Conservation (phyloP, 2,329 filamentous ascomycete species). For the Zasmidium citrigriseum region DNA sequence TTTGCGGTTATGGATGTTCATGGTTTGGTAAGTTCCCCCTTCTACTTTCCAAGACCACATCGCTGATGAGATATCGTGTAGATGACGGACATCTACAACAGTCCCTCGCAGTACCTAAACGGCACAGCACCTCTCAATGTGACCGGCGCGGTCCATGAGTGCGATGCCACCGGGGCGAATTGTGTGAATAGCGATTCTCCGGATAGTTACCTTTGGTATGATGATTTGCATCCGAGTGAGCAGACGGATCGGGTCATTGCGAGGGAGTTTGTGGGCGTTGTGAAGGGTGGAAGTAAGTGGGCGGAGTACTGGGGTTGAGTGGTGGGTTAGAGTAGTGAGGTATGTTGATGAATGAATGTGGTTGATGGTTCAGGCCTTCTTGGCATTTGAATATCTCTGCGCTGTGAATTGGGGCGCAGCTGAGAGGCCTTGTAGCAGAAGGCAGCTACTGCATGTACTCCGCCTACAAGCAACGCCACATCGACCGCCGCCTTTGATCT, state of each 20-base stretch:
- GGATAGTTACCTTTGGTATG: constrained; percentile 71
- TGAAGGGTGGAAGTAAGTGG: constrained; percentile 52
- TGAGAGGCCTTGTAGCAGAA: no score
- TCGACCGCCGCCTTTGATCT: no score
- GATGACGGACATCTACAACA: constrained; percentile 64
- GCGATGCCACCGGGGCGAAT: constrained; percentile 43
- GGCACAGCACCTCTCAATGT: constrained; percentile 64
- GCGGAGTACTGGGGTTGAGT: constrained; percentile 43
- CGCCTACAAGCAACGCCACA: no score
- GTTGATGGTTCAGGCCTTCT: no score
- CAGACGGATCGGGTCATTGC: constrained; percentile 62
- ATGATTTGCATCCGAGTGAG: constrained; percentile 71
- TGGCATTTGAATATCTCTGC: no score
- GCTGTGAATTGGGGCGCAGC: no score
- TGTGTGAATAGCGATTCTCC: constrained; percentile 47
- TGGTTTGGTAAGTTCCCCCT: constrained; percentile 48
- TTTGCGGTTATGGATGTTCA: constrained; percentile 70
- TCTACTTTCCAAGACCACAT: background rate
- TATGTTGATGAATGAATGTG: no score
- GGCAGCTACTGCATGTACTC: no score
- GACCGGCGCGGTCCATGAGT: constrained; percentile 59
- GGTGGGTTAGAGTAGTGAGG: no score
- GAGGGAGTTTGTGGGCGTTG: constrained; percentile 56
- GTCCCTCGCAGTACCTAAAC: constrained; percentile 63
- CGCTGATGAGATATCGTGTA: constrained; percentile 25